A percentile compares a stretch with the other conserved stretches of the same genome.
phyloP scores from a whole-genome alignment of 2,329 filamentous ascomycete species.

The Arthrobotrys pseudoclavata region DNA sequence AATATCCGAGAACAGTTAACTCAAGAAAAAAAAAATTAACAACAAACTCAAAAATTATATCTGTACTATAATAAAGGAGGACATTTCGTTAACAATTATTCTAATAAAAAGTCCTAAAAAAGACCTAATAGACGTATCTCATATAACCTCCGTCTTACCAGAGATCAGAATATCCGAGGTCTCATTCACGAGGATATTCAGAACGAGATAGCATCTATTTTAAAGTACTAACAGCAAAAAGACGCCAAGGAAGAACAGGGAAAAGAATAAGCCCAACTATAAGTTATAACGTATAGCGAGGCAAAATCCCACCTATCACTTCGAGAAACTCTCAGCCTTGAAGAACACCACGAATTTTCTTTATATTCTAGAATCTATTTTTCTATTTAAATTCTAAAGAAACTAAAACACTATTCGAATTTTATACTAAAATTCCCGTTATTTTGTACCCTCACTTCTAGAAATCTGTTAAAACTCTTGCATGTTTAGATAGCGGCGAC shows the following conservation, averaged over 20 bases:
- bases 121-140: background rate
- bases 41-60: background rate
- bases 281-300: slow-evolving; percentile 8
- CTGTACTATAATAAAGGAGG: background rate
- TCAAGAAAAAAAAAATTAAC: slow-evolving; percentile 7
- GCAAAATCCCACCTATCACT: background rate
- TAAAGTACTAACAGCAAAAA: background rate
- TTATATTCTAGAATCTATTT: slow-evolving; percentile 13
- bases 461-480: slow-evolving; percentile 3
- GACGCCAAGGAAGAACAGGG: background rate
- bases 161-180: background rate
- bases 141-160: background rate
- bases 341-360: slow-evolving; percentile 2
- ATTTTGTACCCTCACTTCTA: background rate
- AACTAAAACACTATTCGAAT: background rate
- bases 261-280: slow-evolving; percentile 5
- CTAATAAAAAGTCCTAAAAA: background rate
- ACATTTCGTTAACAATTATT: slow-evolving; percentile 6
- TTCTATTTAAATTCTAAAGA: slow-evolving; percentile 18
- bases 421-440: slow-evolving; percentile 11
- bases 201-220: background rate
- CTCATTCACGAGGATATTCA: background rate
- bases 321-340: background rate
- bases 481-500: slow-evolving; percentile 4
- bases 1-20: background rate